Evolutionary conservation across 345 rosid genomes (phyloP).

Genomic region (Eucalyptus marginata): DNA sequence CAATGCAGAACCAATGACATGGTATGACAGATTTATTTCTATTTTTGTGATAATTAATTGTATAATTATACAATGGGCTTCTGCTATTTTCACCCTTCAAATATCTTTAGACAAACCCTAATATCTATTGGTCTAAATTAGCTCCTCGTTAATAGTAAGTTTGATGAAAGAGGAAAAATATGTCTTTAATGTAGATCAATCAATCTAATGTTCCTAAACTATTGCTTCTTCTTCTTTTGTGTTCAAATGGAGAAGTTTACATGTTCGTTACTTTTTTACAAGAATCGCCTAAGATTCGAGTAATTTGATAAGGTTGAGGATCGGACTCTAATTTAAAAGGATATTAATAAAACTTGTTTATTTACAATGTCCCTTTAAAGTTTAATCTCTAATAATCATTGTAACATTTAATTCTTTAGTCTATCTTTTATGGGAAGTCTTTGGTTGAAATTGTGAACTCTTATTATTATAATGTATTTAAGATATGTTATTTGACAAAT

Average conservation of each 20-base stretch:
- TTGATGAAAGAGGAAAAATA: neutral
- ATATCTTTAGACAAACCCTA: neutral
- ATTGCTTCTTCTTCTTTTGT: neutral
- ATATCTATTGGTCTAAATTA: neutral
- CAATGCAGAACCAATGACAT: neutral
- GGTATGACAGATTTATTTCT: neutral
- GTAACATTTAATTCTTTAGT: neutral
- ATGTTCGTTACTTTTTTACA: neutral
- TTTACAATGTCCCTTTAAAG: neutral
- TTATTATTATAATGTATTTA: neutral
- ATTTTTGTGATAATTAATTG: neutral
- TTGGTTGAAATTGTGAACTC: neutral
- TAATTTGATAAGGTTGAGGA: neutral
- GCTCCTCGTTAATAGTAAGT: neutral
- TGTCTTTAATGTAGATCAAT: neutral
- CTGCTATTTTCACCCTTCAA: neutral
- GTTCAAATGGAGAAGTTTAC: neutral
- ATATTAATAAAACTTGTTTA: no score
- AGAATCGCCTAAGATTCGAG: neutral
- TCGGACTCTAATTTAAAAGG: neutral
- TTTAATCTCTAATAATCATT: neutral
- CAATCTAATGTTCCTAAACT: neutral
- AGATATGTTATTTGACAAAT: neutral
- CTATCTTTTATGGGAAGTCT: neutral
- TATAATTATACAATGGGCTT: neutral